phyloP scores from a whole-genome alignment of 1,284 basidiomycete genomes.

The Abortiporus biennis region DNA sequence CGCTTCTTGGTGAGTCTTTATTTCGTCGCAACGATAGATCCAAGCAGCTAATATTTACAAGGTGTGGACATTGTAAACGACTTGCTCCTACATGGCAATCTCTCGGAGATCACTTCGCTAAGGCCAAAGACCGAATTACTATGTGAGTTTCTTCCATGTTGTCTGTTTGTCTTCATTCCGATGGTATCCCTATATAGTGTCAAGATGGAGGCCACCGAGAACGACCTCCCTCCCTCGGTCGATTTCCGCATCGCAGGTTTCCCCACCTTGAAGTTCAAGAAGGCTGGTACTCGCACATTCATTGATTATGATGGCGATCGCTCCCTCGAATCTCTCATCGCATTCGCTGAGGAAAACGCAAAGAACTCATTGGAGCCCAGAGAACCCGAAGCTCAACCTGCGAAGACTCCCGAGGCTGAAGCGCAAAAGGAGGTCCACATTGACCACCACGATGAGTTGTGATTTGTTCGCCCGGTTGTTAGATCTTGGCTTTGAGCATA shows the following conservation, averaged over 20 bases:
- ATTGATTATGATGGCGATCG: constrained; percentile 93
- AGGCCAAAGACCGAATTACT: constrained; percentile 71
- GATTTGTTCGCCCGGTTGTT: constrained; percentile 6
- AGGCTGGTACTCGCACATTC: constrained; percentile 82
- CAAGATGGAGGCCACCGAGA: constrained; percentile 96
- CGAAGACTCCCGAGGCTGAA: constrained; percentile 26
- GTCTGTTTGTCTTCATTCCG: constrained; percentile 5
- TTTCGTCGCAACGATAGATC: neutral
- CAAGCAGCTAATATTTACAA: constrained; percentile 22
- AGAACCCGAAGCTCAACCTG: too few relatives aligned
- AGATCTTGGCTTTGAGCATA: neutral
- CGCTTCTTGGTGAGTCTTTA: constrained; percentile 77
- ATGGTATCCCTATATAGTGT: constrained; percentile 49
- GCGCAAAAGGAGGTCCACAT: constrained; percentile 18
- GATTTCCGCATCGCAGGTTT: constrained; percentile 86
- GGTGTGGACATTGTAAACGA: constrained; percentile 95
- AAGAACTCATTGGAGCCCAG: constrained; percentile 59
- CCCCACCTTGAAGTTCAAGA: constrained; percentile 97
- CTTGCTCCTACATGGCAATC: constrained; percentile 93
- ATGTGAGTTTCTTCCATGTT: constrained; percentile 55
- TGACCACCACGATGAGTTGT: constrained; percentile 27
- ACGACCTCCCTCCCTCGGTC: constrained; percentile 86
- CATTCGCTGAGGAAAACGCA: constrained; percentile 79
- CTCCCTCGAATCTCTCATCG: constrained; percentile 77
- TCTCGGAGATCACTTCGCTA: constrained; percentile 82